phyloP scores from a whole-genome alignment of 345 rosid species.

The Eutrema heterophyllum region DNA sequence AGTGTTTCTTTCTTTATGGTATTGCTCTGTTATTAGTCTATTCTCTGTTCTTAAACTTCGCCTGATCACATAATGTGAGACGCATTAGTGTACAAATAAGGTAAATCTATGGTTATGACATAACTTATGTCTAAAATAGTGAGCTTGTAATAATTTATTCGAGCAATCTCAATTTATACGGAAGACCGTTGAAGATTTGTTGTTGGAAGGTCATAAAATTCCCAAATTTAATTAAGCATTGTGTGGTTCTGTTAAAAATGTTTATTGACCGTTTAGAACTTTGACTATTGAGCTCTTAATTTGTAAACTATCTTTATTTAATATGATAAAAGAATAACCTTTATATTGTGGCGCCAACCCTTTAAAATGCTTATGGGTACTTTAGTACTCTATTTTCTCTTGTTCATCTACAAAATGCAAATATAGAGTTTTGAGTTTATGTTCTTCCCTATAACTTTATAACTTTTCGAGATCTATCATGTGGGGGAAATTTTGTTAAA shows the following conservation, averaged over 20 bases:
- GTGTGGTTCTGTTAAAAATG: neutral
- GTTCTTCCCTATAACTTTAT: neutral
- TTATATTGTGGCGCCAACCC: neutral
- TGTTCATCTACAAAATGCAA: neutral
- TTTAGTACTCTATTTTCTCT: neutral
- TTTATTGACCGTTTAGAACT: neutral
- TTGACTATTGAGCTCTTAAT: neutral
- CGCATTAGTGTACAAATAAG: slow-evolving; percentile 17
- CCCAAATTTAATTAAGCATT: neutral
- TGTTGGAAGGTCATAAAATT: neutral
- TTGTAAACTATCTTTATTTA: neutral
- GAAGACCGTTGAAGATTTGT: neutral
- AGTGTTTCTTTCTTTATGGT: neutral
- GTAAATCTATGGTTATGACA: neutral
- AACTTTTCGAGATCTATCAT: neutral
- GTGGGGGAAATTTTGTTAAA: neutral
- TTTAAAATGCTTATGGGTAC: neutral
- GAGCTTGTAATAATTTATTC: neutral
- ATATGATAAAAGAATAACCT: neutral
- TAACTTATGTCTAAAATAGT: neutral
- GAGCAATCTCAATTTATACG: neutral
- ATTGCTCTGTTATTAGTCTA: neutral
- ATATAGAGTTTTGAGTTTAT: neutral
- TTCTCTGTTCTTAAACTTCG: neutral
- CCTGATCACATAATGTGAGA: neutral